Percentiles rank a stretch among this genome's conserved stretches.
Conservation (phyloP, 805 yeast genomes). For the Saccharomyces jurei region DNA sequence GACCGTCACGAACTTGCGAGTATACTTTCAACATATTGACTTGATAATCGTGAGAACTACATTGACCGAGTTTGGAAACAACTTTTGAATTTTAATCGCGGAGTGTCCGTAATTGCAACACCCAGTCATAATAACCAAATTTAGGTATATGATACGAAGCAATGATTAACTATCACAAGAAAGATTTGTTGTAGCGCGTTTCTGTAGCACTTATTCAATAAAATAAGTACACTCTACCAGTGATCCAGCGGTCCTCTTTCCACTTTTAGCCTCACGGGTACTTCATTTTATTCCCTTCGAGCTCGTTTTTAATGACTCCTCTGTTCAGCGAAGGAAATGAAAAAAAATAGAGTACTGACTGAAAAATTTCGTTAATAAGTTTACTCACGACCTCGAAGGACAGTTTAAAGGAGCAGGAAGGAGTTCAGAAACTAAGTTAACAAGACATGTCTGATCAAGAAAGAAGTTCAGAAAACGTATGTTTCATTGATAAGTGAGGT, state of each 20-base stretch:
- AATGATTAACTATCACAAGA: background rate
- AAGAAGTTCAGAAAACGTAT: conserved; percentile 5
- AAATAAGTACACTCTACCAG: too few species aligned
- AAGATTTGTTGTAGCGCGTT: background rate
- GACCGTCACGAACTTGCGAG: background rate
- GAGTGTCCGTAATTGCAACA: background rate
- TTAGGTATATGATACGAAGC: background rate
- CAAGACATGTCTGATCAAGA: conserved; percentile 4
- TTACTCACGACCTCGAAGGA: background rate
- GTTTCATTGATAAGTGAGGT: background rate
- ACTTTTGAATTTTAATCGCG: background rate
- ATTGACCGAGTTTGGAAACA: background rate
- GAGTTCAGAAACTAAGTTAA: background rate
- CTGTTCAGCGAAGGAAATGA: background rate
- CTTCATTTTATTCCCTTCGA: background rate
- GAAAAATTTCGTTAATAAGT: background rate
- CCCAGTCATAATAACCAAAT: background rate
- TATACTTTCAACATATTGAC: background rate
- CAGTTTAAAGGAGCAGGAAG: background rate
- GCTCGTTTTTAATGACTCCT: background rate
- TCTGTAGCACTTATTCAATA: background rate
- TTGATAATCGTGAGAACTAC: background rate
- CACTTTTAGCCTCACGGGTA: background rate
- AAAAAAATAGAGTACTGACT: background rate
- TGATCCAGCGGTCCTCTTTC: background rate